These are phyloP conservation scores for Hyaloperonospora brassicae DNA, from an alignment of 352 stramenopile species.

Conservation along the genomic window DNA sequence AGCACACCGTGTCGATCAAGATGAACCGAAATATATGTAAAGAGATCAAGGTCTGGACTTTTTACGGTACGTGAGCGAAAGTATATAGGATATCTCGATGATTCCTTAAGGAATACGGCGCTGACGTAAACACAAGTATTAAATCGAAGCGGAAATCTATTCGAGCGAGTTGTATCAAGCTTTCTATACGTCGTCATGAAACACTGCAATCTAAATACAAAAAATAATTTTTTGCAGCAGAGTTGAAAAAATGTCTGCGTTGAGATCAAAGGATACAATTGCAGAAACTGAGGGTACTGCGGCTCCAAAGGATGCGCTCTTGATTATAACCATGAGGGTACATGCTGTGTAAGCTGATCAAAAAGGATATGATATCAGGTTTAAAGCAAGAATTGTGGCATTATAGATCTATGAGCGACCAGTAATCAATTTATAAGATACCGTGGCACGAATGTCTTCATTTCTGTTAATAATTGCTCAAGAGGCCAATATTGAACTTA, in stretches of 20 bases:
- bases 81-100: too few relatives aligned
- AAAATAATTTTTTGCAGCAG: slow-evolving; percentile 4
- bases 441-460: background rate
- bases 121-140: too few relatives aligned
- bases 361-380: background rate
- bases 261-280: slow-evolving; percentile 2
- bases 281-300: slow-evolving; percentile 1
- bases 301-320: slow-evolving; percentile 1
- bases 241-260: slow-evolving; percentile 5
- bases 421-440: background rate
- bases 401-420: background rate
- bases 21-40: too few relatives aligned
- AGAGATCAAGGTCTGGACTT: too few relatives aligned
- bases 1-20: too few relatives aligned
- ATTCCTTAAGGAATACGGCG: too few relatives aligned
- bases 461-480: background rate
- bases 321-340: slow-evolving; percentile 1
- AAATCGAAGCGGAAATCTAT: too few relatives aligned
- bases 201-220: background rate
- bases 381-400: background rate
- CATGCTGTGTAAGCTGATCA: slow-evolving; percentile 1
- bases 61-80: too few relatives aligned
- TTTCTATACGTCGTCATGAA: too few relatives aligned
- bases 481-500: background rate
- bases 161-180: too few relatives aligned